Evolutionary conservation across 2,329 filamentous ascomycete species (phyloP), one percentile per base, ranked within the genome.

Genomic region (Hymenotorrendiella dingleyae): DNA sequence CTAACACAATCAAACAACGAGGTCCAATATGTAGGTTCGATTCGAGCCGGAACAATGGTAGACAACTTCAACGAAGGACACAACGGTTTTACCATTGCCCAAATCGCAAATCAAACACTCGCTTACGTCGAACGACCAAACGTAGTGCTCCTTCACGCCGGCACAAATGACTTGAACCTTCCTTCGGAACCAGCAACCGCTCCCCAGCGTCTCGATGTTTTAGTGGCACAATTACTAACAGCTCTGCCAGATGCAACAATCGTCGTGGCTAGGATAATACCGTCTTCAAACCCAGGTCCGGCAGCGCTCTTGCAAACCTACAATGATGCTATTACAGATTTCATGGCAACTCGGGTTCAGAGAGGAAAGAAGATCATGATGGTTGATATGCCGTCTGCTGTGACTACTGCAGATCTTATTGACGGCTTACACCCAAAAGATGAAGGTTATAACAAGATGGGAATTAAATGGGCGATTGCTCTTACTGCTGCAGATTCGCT

Each of bases 191-290:
- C 50, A 28, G 43, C 33, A 3, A 48, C 49, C 28, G 63, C 63
- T 7, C 60, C 62, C 6, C 43, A 52, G 17, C 55, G 59, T n/a
- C 45, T 66, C 4, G 55, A 54, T 4, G 40, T 24, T 8, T 40
- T 64, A 21, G 49, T 65, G 11, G 61, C 63, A 41, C 43, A 56
- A 14, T 43, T 66, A 6, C 27, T 63, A 7, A 39, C 45, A 3
- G 41, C 39, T 11, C 58, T 54, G 34, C 62, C 62, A 1, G 59
- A 63, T 42, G 55, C 62, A 7, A 55, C 55, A 3, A 48, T 67
- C 6, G 37, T 67, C 8, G 62, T 67, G 21, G 63, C 62, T 8
- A 54, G 58, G 36, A 60, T 66, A 27, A 60, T 64, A 23, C 36
- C 45, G 6, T 19, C 21, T 16, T 10, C 14, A 6, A 36, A 28